Percentiles rank a stretch among this genome's conserved stretches.
These are phyloP conservation scores for peach (Prunus persica) DNA, from an alignment of 306 rosid genomes.

Conservation along the genomic window DNA sequence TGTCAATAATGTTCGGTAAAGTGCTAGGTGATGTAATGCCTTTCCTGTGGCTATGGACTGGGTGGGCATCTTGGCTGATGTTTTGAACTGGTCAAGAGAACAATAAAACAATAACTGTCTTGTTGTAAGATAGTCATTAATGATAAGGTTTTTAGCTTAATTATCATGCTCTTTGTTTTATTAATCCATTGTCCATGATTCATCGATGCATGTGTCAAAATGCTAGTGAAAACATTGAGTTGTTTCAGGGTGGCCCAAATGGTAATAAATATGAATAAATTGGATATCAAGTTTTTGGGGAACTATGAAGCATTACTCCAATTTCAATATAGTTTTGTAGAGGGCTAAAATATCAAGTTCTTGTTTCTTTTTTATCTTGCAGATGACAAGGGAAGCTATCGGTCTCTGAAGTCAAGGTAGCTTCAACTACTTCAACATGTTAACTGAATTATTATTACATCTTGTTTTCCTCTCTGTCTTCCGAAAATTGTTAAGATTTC, in stretches of 20 bases:
- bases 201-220: not conserved
- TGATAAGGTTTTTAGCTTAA: not conserved
- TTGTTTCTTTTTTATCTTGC: slow-evolving; percentile 28
- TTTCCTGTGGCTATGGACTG: slow-evolving; percentile 1
- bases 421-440: slow-evolving; percentile 16
- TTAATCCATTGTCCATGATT: not conserved
- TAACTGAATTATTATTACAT: slow-evolving; percentile 12
- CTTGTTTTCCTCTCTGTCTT: slow-evolving; percentile 13
- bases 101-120: not conserved
- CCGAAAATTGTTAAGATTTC: slow-evolving; percentile 3
- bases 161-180: not conserved
- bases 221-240: not conserved
- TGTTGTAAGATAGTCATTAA: not conserved
- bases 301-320: not conserved
- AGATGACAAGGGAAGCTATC: slow-evolving; percentile 55
- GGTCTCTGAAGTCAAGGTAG: slow-evolving; percentile 55
- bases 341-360: not conserved
- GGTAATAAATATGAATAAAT: not conserved
- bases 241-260: not conserved
- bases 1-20: not conserved
- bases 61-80: not conserved
- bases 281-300: not conserved
- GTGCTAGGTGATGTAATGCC: not conserved
- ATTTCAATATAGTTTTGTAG: not conserved
- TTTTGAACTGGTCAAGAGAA: not conserved